Conservation (phyloP, 495 filamentous ascomycete genomes). For the Podospora pseudopauciseta region DNA sequence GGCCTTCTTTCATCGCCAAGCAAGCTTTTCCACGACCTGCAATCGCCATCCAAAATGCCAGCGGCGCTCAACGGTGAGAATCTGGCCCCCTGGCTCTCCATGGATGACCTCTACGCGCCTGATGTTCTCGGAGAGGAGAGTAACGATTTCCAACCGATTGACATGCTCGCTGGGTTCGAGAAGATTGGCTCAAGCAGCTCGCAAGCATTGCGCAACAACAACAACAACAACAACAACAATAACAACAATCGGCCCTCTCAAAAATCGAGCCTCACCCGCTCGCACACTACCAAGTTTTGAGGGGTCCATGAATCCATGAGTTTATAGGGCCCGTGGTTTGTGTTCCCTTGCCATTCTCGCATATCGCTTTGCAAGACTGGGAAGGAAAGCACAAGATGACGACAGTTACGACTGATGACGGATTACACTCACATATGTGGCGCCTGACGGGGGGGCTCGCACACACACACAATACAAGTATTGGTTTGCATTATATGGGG, state of each 20-base stretch:
- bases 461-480: background rate
- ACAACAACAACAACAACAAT: background rate
- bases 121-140: conserved; percentile 50
- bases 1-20: conserved; percentile 42
- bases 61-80: conserved; percentile 44
- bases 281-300: conserved; percentile 44
- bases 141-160: conserved; percentile 67
- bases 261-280: conserved; percentile 42
- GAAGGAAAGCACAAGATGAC: background rate
- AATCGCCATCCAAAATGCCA: conserved; percentile 44
- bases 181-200: conserved; percentile 65
- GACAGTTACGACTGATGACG: conserved; percentile 5
- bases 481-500: conserved; percentile 1
- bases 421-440: background rate
- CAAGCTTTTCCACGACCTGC: conserved; percentile 55
- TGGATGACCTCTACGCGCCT: conserved; percentile 52
- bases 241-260: conserved; percentile 21
- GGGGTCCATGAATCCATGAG: conserved; percentile 3
- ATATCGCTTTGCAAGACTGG: background rate
- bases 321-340: background rate
- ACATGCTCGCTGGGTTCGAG: conserved; percentile 85
- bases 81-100: conserved; percentile 38
- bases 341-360: background rate
- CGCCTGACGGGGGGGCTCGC: background rate
- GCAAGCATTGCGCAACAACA: conserved; percentile 22